Evolutionary conservation across 345 rosid genomes (phyloP).

Genomic region (Brassica rapa): DNA sequence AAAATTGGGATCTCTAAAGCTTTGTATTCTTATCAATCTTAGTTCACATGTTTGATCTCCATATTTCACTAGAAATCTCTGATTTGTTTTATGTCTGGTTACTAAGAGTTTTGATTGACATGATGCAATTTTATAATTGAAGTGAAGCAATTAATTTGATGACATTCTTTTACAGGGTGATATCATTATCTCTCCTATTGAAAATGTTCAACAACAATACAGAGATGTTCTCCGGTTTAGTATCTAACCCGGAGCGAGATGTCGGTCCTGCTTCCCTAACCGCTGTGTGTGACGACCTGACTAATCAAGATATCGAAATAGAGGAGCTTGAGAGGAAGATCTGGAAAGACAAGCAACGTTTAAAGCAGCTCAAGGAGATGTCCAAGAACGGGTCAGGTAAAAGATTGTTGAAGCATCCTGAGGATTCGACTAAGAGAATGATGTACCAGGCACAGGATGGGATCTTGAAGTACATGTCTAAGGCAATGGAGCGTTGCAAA

Average conservation of each 20-base stretch:
- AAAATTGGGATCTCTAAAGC: background rate
- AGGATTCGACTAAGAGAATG: background rate
- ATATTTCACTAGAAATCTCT: background rate
- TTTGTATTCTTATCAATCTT: constrained; percentile 4
- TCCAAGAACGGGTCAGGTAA: background rate
- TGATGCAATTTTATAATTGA: background rate
- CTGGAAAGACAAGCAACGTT: background rate
- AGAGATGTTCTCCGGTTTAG: background rate
- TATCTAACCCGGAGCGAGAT: background rate
- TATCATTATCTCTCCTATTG: background rate
- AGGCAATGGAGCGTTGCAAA: background rate
- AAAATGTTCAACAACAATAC: background rate
- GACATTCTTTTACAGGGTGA: background rate
- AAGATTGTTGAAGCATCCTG: background rate
- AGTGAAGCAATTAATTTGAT: background rate
- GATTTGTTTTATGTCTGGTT: background rate
- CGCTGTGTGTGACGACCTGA: background rate
- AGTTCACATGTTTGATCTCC: constrained; percentile 1
- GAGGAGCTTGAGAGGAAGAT: background rate
- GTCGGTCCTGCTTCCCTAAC: background rate
- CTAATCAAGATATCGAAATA: background rate
- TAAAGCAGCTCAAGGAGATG: background rate
- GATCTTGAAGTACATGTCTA: background rate
- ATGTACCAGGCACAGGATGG: background rate
- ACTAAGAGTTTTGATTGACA: background rate